Base-by-base conservation (phyloP, 2,329 filamentous ascomycete species). In the Tricladium varicosporioides region DNA sequence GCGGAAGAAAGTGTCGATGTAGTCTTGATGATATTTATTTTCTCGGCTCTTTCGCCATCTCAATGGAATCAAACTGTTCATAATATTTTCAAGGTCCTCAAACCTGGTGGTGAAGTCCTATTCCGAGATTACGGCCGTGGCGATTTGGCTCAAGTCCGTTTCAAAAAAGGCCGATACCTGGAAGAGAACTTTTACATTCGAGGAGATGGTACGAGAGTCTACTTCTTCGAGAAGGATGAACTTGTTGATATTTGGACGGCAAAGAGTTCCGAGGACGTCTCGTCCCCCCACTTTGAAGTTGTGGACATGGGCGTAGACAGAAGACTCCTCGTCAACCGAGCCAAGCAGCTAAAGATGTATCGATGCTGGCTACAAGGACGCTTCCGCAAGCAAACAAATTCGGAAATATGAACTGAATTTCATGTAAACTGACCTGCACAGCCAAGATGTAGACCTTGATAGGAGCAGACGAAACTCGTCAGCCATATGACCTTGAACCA, bases 101-200 rank as follows among this genome's bases (percentile, higher is more conserved):
- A 96, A 75, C 91, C 92, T 1, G 93, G 92, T 60, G 94, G 94
- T n/a, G 81, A 90, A 68, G 89, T 99, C 53, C 84, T 96, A 70
- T 97, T 99, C 80, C 86, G 94, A 67, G 94, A 99, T 75, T 99
- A 99, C 75, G 94, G 94, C 57, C 84, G 92, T 71, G 94, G 94
- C 33, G 94, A 99, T 74, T 79, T 99, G 60, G 93, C 94, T 15
- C 94, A 99, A 77, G 94, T 99, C 60, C 84, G 94, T 58, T 97
- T 99, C 78, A 96, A 94, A 76, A 97, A 96, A 76, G 91, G 91
- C 11, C 82, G 94, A 43, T 97, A 93, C 69, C 81, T 99, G 70
- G 90, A 92, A 55, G 94, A 97, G 74, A 99, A 97, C 70, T 99
- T 99, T 68, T 99, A 99, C 72, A 89, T 97, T 46, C 81, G 94